These are phyloP conservation scores for Mycena sp. DNA, from an alignment of 1,284 basidiomycete genomes.

Conservation along the genomic window DNA sequence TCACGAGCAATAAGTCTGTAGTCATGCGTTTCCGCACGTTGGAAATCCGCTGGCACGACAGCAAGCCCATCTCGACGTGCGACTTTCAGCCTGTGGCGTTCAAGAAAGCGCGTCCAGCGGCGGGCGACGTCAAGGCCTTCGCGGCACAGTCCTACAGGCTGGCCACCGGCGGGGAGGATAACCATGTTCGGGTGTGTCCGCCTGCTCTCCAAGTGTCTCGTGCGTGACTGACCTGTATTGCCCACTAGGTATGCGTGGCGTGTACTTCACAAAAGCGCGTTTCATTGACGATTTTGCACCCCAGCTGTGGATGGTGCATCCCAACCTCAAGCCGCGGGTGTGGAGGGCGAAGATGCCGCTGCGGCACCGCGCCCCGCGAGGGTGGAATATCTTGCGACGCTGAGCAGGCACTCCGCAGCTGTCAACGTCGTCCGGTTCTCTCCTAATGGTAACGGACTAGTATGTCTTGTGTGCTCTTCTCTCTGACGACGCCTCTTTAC, in stretches of 20 bases:
- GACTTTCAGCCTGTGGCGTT: constrained; percentile 88
- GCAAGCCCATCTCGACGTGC: constrained; percentile 92
- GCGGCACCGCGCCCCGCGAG: constrained; percentile 85
- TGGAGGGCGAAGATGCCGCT: constrained; percentile 56
- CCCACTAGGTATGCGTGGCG: background rate
- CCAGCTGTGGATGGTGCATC: constrained; percentile 86
- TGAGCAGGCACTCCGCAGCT: constrained; percentile 92
- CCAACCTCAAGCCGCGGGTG: constrained; percentile 79
- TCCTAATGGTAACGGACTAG: constrained; percentile 78
- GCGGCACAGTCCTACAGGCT: constrained; percentile 83
- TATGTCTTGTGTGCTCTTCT: background rate
- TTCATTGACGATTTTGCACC: constrained; percentile 46
- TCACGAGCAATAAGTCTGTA: too few relatives aligned
- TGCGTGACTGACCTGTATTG: constrained; percentile 21
- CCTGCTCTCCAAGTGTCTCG: too few relatives aligned
- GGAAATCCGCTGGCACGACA: constrained; percentile 95
- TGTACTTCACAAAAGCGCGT: constrained; percentile 49
- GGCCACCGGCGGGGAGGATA: constrained; percentile 97
- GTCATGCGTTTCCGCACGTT: constrained; percentile 86
- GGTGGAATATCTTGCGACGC: constrained; percentile 95
- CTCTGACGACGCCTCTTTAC: constrained; percentile 7
- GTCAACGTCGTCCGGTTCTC: constrained; percentile 98
- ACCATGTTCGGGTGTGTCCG: constrained; percentile 84
- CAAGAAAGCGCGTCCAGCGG: constrained; percentile 77
- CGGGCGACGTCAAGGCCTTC: constrained; percentile 40